These are phyloP conservation scores for Aspergillus sp. DNA, from an alignment of 2,329 filamentous ascomycete genomes.

Conservation along the genomic window DNA sequence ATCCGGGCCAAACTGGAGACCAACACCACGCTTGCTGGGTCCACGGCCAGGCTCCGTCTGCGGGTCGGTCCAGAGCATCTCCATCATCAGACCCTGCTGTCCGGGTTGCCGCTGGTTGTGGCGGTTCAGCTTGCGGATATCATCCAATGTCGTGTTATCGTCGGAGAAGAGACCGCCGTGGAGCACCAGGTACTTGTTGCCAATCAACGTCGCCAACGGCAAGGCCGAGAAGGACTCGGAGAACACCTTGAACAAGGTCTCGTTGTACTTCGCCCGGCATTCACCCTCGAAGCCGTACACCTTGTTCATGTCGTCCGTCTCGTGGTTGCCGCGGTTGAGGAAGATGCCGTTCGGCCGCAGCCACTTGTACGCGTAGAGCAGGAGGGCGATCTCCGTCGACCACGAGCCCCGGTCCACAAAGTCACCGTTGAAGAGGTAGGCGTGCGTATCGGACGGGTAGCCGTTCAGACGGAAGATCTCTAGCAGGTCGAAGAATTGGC, in stretches of 20 bases:
- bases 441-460: conserved; percentile 77
- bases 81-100: conserved; percentile 97
- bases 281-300: conserved; percentile 98
- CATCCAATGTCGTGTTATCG: conserved; percentile 85
- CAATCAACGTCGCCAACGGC: conserved; percentile 86
- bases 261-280: conserved; percentile 97
- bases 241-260: conserved; percentile 93
- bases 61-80: conserved; percentile 99
- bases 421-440: conserved; percentile 97
- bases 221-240: conserved; percentile 96
- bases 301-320: conserved; percentile 99
- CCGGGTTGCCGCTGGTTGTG: conserved; percentile 91
- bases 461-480: conserved; percentile 94
- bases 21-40: conserved; percentile 94
- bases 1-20: conserved; percentile 94
- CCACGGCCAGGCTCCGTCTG: conserved; percentile 82
- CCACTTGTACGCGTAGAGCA: conserved; percentile 97
- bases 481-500: conserved; percentile 96
- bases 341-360: conserved; percentile 83
- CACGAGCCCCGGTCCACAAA: conserved; percentile 97
- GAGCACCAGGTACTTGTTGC: conserved; percentile 84
- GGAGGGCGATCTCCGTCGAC: conserved; percentile 93
- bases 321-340: conserved; percentile 96
- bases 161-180: conserved; percentile 95
- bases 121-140: conserved; percentile 88